Base-by-base conservation (phyloP, 371 early-diverging fungal genomes). In the Coemansia sp. region DNA sequence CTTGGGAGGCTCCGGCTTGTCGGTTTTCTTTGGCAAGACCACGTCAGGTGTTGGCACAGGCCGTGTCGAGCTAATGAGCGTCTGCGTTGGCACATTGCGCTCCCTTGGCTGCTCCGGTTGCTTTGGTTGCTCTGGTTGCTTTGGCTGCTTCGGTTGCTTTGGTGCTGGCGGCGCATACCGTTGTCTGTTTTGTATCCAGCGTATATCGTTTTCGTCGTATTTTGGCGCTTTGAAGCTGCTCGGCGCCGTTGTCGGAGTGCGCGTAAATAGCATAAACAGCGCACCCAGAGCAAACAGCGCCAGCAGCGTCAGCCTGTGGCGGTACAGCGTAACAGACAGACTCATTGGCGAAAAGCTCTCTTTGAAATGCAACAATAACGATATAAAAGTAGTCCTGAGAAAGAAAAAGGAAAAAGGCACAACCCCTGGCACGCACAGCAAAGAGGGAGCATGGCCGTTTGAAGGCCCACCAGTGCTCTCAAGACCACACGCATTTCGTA, bases 321-420 rank as follows among this genome's bases (percentile, higher is more conserved):
- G 78, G 33, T 77, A 77, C 18, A 77, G 59, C 44, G 66, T 65
- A 30, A 68, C 73, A 11, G 65, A 59, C 11, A 77, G 20, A 12
- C 72, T 48, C 78, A 77, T 77, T 7, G 5, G 20, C 8, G 6
- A 3, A n/a, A 48, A 20, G 16, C 9, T 26, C 51, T 37, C 20
- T n/a, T 26, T 9, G 37, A 14, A 52, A 30, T 47, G 47, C 20
- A 26, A 23, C 54, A 37, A 28, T 37, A 37, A 37, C 37, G 11
- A 37, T 37, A 37, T 37, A 37, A 37, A 37, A 37, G 37, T 37
- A 37, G 37, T 9, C 37, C 9, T 37, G 37, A 37, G 37, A 37
- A 37, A 11, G 37, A 37, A 37, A 37, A 37, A 37, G 37, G 37
- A 37, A 37, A 37, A 37, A 37, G 37, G 11, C 37, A 37, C 37